Conservation (phyloP, 2,329 filamentous ascomycete genomes). For the Diplodia mutila region DNA sequence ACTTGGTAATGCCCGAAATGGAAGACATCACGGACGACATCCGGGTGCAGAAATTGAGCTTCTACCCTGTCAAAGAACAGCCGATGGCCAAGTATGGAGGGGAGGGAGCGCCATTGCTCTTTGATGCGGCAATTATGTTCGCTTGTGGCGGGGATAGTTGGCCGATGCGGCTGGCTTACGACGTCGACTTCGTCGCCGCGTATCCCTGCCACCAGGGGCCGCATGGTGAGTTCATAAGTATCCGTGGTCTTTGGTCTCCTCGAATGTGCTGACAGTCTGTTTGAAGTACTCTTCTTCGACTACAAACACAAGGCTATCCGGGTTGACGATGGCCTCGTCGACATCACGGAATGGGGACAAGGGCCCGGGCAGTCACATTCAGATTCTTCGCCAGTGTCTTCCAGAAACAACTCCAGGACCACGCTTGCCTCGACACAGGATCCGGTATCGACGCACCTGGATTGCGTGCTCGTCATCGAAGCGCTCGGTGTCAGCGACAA, state of each 20-base stretch:
- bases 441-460: slow-evolving; percentile 47
- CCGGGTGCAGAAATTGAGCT: slow-evolving; percentile 68
- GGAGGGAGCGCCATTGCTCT: slow-evolving; percentile 40
- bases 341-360: slow-evolving; percentile 66
- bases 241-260: too few species aligned
- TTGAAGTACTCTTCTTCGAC: slow-evolving; percentile 68
- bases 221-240: slow-evolving; percentile 38
- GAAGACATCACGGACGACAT: slow-evolving; percentile 67
- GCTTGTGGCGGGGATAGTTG: slow-evolving; percentile 46
- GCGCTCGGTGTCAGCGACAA: slow-evolving; percentile 75
- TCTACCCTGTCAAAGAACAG: slow-evolving; percentile 54
- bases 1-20: slow-evolving; percentile 60
- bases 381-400: slow-evolving; percentile 28
- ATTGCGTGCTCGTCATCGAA: slow-evolving; percentile 72
- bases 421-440: slow-evolving; percentile 28
- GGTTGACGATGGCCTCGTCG: slow-evolving; percentile 65
- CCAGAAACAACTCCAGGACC: slow-evolving; percentile 33
- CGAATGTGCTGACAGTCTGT: slow-evolving; percentile 23
- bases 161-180: slow-evolving; percentile 44
- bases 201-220: slow-evolving; percentile 48
- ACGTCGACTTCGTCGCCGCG: slow-evolving; percentile 48
- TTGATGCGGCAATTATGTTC: slow-evolving; percentile 46
- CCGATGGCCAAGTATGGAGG: slow-evolving; percentile 31
- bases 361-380: not conserved
- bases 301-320: slow-evolving; percentile 64